Base-by-base conservation (phyloP, 129 eudicot genomes). In the Gnaphalium uliginosum region DNA sequence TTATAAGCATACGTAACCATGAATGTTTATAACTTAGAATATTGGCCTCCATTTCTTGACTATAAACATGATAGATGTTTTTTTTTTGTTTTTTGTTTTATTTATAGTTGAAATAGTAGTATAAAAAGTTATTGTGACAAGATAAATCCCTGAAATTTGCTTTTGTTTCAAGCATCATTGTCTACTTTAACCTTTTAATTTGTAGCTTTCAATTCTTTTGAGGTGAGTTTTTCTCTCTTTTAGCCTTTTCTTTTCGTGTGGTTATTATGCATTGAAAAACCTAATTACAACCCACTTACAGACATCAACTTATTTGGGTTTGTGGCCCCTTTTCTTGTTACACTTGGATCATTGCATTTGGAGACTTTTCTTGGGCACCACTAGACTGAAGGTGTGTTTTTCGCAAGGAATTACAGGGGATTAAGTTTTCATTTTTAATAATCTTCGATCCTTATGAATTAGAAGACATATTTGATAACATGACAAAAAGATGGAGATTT, bases 201-300 rank as follows among this genome's bases (percentile, higher is more conserved):
- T 39, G 46, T 67, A 46, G 46, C 81, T 88, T 84, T 88, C 83
- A 83, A 79, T 85, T 81, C 96, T 88, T 93, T 93, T 88, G 88
- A 92, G 96, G 90, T 35, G 65, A 66, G 65, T 39, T 72, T 79
- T 79, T 41, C 62, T 33, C 72, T 80, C 21, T 74, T 24, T 75
- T 62, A 25, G 18, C 62, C 72, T 75, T 63, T 69, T 62, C 68
- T 71, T 74, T 37, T 43, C 32, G 46, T 80, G 79, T 54, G 78
- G 32, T 71, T 14, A 63, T 72, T 33, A 48, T 61, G 61, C 84
- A 62, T 68, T 69, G 75, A 77, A 63, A 53, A 15, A 71, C 63
- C 58, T 77, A 71, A 84, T 72, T 72, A 76, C 82, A 79, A 81
- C 61, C 43, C 72, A 76, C 72, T 43, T 71, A 77, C n/a, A 51